These are phyloP conservation scores for Acaromyces ingoldii DNA, from an alignment of 1,284 basidiomycete genomes.

Conservation along the genomic window DNA sequence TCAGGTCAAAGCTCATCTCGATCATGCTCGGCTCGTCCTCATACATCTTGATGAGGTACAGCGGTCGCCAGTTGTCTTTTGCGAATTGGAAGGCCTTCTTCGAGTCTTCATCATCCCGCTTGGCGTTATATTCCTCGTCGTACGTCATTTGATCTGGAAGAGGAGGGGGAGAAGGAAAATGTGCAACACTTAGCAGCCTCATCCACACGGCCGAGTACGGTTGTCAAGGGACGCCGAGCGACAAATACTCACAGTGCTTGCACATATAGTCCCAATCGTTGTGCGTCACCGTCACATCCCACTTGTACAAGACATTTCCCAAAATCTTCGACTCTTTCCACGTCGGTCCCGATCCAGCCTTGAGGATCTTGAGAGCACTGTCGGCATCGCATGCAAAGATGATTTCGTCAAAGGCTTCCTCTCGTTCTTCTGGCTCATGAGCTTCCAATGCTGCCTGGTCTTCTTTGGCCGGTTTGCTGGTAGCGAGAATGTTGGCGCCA, in stretches of 20 bases:
- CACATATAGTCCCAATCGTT: conserved; percentile 60
- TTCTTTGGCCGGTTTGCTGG: too few species aligned
- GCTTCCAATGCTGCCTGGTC: conserved; percentile 20
- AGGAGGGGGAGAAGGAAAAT: too few species aligned
- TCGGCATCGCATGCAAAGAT: conserved; percentile 62
- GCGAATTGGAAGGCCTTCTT: conserved; percentile 54
- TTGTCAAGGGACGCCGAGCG: too few species aligned
- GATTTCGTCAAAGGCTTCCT: conserved; percentile 62
- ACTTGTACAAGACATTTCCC: conserved; percentile 58
- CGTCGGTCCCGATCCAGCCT: conserved; percentile 56
- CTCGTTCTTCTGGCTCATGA: conserved; percentile 8
- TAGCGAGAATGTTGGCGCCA: conserved; percentile 32
- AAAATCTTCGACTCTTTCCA: conserved; percentile 62
- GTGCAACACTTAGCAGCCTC: too few species aligned
- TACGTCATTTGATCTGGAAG: conserved; percentile 45
- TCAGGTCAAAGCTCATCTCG: conserved; percentile 61
- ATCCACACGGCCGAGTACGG: too few species aligned
- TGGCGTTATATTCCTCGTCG: conserved; percentile 51
- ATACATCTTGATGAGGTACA: conserved; percentile 59
- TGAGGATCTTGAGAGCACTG: conserved; percentile 58
- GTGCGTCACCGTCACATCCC: conserved; percentile 63
- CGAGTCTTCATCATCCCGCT: conserved; percentile 51
- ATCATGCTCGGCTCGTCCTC: conserved; percentile 59
- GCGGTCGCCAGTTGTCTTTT: conserved; percentile 54
- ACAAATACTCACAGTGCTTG: too few species aligned